Conservation (phyloP, 2,329 filamentous ascomycete species). For the Colletotrichum tanaceti region DNA sequence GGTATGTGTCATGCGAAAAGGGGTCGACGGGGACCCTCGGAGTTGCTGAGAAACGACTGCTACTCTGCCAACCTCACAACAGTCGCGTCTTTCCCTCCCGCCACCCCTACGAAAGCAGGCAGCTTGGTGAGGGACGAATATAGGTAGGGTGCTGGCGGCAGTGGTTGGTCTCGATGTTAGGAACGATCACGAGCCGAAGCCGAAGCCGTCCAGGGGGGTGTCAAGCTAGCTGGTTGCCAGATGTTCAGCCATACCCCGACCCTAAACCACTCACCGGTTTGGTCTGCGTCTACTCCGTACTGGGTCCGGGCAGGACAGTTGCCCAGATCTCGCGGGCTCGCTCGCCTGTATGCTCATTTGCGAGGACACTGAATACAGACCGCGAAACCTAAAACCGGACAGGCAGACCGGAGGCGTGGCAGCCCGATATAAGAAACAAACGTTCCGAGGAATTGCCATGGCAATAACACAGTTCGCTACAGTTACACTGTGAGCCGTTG, state of each 20-base stretch:
- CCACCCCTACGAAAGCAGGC: not conserved
- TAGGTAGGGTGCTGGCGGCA: not conserved
- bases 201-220: not conserved
- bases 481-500: conserved; percentile 28
- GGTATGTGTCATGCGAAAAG: not conserved
- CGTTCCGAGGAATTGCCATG: conserved; percentile 22
- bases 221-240: not conserved
- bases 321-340: not conserved
- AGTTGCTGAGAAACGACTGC: conserved; percentile 7
- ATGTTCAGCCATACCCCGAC: too few species aligned
- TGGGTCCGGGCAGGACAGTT: not conserved
- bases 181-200: not conserved
- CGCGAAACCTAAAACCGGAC: not conserved
- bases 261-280: not conserved
- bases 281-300: not conserved
- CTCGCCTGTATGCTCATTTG: not conserved
- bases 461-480: conserved; percentile 24
- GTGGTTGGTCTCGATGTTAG: not conserved
- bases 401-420: not conserved
- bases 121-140: not conserved
- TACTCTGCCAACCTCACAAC: not conserved
- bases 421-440: conserved; percentile 4
- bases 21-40: not conserved
- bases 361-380: not conserved
- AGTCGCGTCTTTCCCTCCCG: not conserved